Conservation (phyloP, 495 filamentous ascomycete species). For the Podospora appendiculata region DNA sequence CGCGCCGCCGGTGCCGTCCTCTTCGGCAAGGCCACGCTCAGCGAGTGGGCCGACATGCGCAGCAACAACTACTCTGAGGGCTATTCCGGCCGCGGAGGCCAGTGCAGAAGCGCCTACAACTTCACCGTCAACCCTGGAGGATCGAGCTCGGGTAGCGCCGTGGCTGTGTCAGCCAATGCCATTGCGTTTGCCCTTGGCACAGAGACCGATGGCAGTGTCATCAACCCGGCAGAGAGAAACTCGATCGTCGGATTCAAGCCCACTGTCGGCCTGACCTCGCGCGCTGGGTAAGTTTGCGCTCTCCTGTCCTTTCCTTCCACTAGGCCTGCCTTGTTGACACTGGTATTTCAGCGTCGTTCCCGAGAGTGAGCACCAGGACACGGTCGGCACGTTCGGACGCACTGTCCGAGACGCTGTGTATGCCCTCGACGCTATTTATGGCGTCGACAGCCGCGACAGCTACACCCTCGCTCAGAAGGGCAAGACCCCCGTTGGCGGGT, state of each 20-base stretch:
- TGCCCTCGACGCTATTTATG: slow-evolving; percentile 57
- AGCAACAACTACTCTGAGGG: slow-evolving; percentile 63
- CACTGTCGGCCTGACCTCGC: slow-evolving; percentile 59
- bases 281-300: slow-evolving; percentile 28
- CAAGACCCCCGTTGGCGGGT: slow-evolving; percentile 44
- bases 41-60: slow-evolving; percentile 70
- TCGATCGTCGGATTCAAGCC: slow-evolving; percentile 57
- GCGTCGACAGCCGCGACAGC: slow-evolving; percentile 30
- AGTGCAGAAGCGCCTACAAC: slow-evolving; percentile 60
- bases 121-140: slow-evolving; percentile 62
- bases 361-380: slow-evolving; percentile 57
- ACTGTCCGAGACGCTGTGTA: slow-evolving; percentile 61
- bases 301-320: too few species aligned
- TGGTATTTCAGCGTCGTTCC: slow-evolving; percentile 44
- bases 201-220: slow-evolving; percentile 67
- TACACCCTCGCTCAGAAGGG: slow-evolving; percentile 46
- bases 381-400: slow-evolving; percentile 57
- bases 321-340: not conserved
- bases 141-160: slow-evolving; percentile 55
- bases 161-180: slow-evolving; percentile 54
- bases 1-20: slow-evolving; percentile 60
- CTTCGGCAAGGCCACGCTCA: slow-evolving; percentile 60
- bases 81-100: slow-evolving; percentile 59
- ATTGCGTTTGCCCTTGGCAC: slow-evolving; percentile 60
- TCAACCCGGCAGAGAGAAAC: slow-evolving; percentile 63